Conservation (phyloP, 768 basidiomycete genomes). For the Rhodocollybia butyracea region DNA sequence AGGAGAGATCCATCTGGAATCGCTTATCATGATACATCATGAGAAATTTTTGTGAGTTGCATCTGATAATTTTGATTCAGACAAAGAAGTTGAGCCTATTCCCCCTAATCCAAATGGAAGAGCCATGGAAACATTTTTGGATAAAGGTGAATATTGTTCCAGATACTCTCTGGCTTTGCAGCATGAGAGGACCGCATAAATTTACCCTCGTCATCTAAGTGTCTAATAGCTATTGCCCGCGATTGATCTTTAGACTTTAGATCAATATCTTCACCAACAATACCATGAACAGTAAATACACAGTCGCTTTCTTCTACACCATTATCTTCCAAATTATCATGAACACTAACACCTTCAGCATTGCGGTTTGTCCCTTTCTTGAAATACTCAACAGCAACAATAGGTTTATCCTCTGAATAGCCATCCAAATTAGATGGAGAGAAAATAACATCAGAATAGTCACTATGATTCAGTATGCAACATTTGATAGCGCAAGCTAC, state of each 20-base stretch:
- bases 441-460: constrained; percentile 30
- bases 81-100: constrained; percentile 11
- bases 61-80: constrained; percentile 11
- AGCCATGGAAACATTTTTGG: no score
- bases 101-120: constrained; percentile 33
- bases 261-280: constrained; percentile 16
- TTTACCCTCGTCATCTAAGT: constrained; percentile 21
- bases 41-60: constrained; percentile 18
- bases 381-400: constrained; percentile 21
- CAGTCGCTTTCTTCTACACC: no score
- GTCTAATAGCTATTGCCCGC: constrained; percentile 22
- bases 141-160: no score
- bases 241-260: constrained; percentile 15
- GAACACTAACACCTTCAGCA: constrained; percentile 6
- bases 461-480: constrained; percentile 31
- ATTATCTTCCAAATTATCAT: no score
- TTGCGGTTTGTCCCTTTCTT: not conserved
- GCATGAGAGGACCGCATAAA: no score
- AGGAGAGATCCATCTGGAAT: constrained; percentile 30
- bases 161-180: no score
- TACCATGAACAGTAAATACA: no score
- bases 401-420: constrained; percentile 21
- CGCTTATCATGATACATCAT: constrained; percentile 34
- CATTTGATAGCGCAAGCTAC: constrained; percentile 28
- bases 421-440: constrained; percentile 19